phyloP scores from a whole-genome alignment of 768 basidiomycete genomes.

The Pulveroboletus ravenelii region DNA sequence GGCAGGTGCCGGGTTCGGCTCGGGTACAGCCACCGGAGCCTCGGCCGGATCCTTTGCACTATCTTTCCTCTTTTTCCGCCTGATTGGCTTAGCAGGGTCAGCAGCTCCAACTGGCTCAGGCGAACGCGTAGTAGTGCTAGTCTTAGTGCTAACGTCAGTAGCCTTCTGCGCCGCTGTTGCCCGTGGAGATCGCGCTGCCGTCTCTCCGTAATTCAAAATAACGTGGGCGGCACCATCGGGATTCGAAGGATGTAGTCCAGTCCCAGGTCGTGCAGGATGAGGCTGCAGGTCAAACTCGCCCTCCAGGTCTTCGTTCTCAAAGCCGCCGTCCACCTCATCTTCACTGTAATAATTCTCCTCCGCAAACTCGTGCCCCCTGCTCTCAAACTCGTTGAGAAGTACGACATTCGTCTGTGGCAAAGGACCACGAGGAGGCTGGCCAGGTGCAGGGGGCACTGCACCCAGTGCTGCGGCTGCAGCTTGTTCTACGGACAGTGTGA shows the following conservation, averaged over 20 bases:
- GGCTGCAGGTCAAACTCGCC: slow-evolving; percentile 29
- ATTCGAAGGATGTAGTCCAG: slow-evolving; percentile 13
- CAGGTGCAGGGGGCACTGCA: slow-evolving; percentile 26
- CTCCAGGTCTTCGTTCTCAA: slow-evolving; percentile 36
- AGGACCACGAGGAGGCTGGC: slow-evolving; percentile 31
- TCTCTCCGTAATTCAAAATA: slow-evolving; percentile 39
- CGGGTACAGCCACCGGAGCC: slow-evolving; percentile 22
- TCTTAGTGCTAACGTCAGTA: slow-evolving; percentile 26
- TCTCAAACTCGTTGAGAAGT: slow-evolving; percentile 36
- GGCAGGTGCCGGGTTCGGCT: slow-evolving; percentile 26
- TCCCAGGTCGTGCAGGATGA: slow-evolving; percentile 19
- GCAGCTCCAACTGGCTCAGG: slow-evolving; percentile 17
- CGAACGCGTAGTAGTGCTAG: slow-evolving; percentile 21
- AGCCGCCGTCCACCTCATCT: slow-evolving; percentile 41
- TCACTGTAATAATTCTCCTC: slow-evolving; percentile 46
- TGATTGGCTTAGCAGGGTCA: slow-evolving; percentile 24
- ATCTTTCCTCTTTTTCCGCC: slow-evolving; percentile 46
- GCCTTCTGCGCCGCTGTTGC: slow-evolving; percentile 6
- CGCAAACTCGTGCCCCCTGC: slow-evolving; percentile 32
- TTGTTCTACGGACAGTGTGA: slow-evolving; percentile 48
- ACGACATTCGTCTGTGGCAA: slow-evolving; percentile 34
- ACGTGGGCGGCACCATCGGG: slow-evolving; percentile 34
- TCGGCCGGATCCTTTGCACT: slow-evolving; percentile 19
- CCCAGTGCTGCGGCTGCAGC: slow-evolving; percentile 36
- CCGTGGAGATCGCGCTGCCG: slow-evolving; percentile 12